Base-by-base conservation (phyloP, 345 rosid genomes). In the Bruguiera gymnorhiza region DNA sequence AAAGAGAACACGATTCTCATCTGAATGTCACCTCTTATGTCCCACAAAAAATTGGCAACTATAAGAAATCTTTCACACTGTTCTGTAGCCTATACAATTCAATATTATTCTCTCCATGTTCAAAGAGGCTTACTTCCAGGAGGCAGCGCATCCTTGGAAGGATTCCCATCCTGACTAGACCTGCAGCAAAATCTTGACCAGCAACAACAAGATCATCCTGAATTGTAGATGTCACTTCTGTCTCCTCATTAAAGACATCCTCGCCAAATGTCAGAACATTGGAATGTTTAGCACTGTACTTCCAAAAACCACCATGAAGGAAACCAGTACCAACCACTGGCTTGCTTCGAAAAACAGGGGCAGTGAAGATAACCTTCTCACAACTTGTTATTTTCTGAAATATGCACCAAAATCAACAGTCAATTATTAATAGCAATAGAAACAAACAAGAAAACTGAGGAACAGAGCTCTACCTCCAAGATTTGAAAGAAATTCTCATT, bases 181-280 rank as follows among this genome's bases (percentile, higher is more conserved):
- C 98, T 24, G 96, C 97, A 59, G 85, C 89, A 83, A 91, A 87
- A 81, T 94, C 98, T 85, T 91, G 98, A 70, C 91, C 85, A 36
- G 95, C 95, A 69, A 94, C 81, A 80, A 83, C 68, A 72, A 91
- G 73, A 81, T 94, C 97, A 62, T 94, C 95, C 84, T 83, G 90
- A 75, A 94, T 89, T 62, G 98, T 91, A 53, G 75, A 86, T 34
- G 78, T 76, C 67, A 79, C 91, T 80, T 86, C 87, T 56, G 77
- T 73, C 65, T 80, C 95, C 26, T 88, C 90, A 82, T 78, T 84
- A 68, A 74, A 15, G 59, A 60, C 63, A 69, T 84, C 82, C 75
- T 80, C 85, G 43, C 81, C 74, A 60, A 71, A 76, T 71, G 79
- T 75, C 71, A 86, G 77, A 65, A 94, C 74, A 65, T 88, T 94